Evolutionary conservation across 2,329 filamentous ascomycete genomes (phyloP).

Genomic region (Alternaria tenuissima): DNA sequence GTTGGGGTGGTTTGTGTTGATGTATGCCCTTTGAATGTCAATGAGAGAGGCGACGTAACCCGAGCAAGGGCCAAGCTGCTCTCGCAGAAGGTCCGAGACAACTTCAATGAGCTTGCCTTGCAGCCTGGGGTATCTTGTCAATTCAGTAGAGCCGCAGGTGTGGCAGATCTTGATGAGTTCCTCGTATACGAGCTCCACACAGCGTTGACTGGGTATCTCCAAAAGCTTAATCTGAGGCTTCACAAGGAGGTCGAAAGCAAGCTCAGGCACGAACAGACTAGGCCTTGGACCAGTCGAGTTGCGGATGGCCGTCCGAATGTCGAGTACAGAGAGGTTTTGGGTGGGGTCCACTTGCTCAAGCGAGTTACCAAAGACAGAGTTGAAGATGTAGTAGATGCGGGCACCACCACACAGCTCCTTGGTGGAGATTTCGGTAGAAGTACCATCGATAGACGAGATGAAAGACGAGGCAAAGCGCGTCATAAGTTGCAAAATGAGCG

Average conservation of each 20-base stretch:
- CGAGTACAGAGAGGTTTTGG: constrained; percentile 89
- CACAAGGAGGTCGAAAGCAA: constrained; percentile 96
- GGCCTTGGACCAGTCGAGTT: constrained; percentile 97
- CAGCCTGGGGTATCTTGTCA: constrained; percentile 88
- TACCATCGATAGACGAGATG: constrained; percentile 98
- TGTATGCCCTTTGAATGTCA: constrained; percentile 96
- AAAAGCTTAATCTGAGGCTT: constrained; percentile 98
- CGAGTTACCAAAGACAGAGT: constrained; percentile 96
- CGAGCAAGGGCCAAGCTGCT: constrained; percentile 88
- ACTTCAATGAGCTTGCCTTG: constrained; percentile 98
- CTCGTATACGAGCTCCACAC: constrained; percentile 97
- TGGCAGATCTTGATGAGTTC: constrained; percentile 99
- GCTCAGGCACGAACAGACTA: constrained; percentile 94
- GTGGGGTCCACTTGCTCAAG: constrained; percentile 96
- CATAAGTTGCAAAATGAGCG: constrained; percentile 95
- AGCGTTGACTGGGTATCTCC: constrained; percentile 92
- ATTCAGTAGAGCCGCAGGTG: constrained; percentile 94
- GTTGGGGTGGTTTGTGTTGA: constrained; percentile 99
- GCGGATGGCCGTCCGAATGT: constrained; percentile 95
- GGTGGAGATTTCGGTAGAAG: constrained; percentile 96
- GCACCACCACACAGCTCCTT: constrained; percentile 96
- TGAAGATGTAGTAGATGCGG: constrained; percentile 98
- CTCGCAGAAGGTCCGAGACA: constrained; percentile 91
- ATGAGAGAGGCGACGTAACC: constrained; percentile 95
- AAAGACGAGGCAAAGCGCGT: constrained; percentile 97